Evolutionary conservation across 495 filamentous ascomycete genomes (phyloP), one percentile per base, ranked within the genome.

Genomic region (Bombardia bombarda): DNA sequence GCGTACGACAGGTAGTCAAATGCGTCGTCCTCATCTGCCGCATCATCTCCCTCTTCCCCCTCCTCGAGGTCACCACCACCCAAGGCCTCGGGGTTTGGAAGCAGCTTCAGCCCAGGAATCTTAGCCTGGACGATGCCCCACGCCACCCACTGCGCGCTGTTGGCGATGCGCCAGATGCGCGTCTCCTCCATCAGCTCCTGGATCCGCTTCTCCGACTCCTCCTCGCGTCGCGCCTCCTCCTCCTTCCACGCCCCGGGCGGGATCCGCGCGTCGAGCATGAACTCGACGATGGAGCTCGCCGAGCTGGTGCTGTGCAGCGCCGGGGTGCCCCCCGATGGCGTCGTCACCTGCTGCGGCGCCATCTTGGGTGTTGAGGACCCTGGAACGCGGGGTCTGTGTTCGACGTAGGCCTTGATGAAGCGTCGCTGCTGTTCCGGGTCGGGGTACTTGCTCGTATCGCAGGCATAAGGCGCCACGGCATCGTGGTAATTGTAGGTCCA

Each of bases 401-500:
- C 80, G 37, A 97, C 77, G 53, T 99, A 99, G 4, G 87, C 80
- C 26, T 73, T 74, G 51, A 99, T 70, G 63, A 96, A 97, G 35
- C 81, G 83, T 34, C 69, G 71, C 52, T 97, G 92, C 53, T 97
- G 80, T 43, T 86, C 84, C 0, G 71, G 67, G 0, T 74, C 90
- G 1, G 93, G 93, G 58, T 92, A 97, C 28, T 60, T 53, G 23
- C 55, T 57, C n/a, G 75, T 75, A 49, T 84, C 72, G 64, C 86
- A 84, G 9, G 72, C 74, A 67, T 82, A 80, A 2, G 89, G 69
- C 7, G 51, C 60, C 16, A 65, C 60, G 1, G 75, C 56, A 55
- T 90, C 78, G 54, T 95, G 89, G 58, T 99, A 99, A 60, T 99
- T 86, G 68, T 96, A 93, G 58, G 88, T 94, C 92, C 92, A 99